A percentile compares a stretch with the other conserved stretches of the same genome.
Conservation (phyloP, 2,329 filamentous ascomycete species). For the Diaporthe sp. region DNA sequence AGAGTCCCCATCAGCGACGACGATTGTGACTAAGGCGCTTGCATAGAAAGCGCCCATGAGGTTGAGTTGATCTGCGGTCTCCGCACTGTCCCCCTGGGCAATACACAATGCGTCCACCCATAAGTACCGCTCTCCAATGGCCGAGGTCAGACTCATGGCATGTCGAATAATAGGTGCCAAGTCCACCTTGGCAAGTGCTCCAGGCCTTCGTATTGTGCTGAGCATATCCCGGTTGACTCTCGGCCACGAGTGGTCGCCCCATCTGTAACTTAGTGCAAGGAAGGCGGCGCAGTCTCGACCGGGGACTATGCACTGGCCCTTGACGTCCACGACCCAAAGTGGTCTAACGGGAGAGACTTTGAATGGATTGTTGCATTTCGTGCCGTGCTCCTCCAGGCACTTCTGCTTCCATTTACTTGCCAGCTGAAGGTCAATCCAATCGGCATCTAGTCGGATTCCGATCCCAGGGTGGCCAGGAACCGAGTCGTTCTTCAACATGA, state of each 20-base stretch:
- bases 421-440: conserved; percentile 2
- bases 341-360: neutral
- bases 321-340: conserved; percentile 2
- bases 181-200: conserved; percentile 39
- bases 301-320: neutral
- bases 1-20: conserved; percentile 7
- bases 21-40: conserved; percentile 43
- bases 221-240: neutral
- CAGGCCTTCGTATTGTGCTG: neutral
- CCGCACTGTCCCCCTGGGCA: conserved; percentile 43
- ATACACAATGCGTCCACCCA: conserved; percentile 52
- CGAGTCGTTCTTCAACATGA: neutral
- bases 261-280: conserved; percentile 26
- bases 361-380: neutral
- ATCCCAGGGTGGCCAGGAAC: neutral
- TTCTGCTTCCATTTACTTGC: neutral
- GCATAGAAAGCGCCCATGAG: conserved; percentile 41
- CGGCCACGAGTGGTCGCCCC: neutral
- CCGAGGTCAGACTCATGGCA: conserved; percentile 8
- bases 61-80: neutral
- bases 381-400: neutral
- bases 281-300: neutral
- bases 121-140: conserved; percentile 45
- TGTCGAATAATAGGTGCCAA: conserved; percentile 41
- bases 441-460: neutral